phyloP scores from a whole-genome alignment of 2,329 filamentous ascomycete genomes.

The Trichophyton benhamiae region DNA sequence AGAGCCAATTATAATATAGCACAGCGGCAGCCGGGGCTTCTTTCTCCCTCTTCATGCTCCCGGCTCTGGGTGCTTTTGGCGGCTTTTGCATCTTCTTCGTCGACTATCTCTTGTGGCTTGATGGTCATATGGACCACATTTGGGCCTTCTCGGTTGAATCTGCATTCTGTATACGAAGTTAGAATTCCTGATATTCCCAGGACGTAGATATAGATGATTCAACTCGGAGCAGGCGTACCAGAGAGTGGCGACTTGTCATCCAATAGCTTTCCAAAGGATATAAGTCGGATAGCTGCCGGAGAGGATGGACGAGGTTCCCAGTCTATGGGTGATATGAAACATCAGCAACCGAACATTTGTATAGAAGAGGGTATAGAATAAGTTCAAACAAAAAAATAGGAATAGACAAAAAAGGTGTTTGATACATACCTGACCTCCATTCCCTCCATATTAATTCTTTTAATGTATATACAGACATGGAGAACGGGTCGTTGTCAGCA shows the following conservation, averaged over 20 bases:
- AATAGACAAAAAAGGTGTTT: not conserved
- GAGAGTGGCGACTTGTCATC: slow-evolving; percentile 77
- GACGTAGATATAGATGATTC: not conserved
- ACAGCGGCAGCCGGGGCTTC: slow-evolving; percentile 51
- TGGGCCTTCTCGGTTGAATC: slow-evolving; percentile 58
- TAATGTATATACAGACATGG: slow-evolving; percentile 83
- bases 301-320: slow-evolving; percentile 81
- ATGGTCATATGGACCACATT: slow-evolving; percentile 95
- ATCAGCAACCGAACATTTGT: not conserved
- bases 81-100: slow-evolving; percentile 64
- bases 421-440: slow-evolving; percentile 60
- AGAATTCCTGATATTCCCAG: not conserved
- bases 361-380: not conserved
- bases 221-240: slow-evolving; percentile 44
- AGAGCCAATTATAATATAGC: slow-evolving; percentile 42
- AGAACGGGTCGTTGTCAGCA: slow-evolving; percentile 68
- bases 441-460: slow-evolving; percentile 90
- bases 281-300: slow-evolving; percentile 78
- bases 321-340: slow-evolving; percentile 35
- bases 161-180: slow-evolving; percentile 50
- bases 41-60: slow-evolving; percentile 43
- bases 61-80: slow-evolving; percentile 43
- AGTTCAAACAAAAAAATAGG: not conserved
- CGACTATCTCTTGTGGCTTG: slow-evolving; percentile 64
- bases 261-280: slow-evolving; percentile 80